Base-by-base conservation (phyloP, 805 yeast species). In the Candida bentonensis region DNA sequence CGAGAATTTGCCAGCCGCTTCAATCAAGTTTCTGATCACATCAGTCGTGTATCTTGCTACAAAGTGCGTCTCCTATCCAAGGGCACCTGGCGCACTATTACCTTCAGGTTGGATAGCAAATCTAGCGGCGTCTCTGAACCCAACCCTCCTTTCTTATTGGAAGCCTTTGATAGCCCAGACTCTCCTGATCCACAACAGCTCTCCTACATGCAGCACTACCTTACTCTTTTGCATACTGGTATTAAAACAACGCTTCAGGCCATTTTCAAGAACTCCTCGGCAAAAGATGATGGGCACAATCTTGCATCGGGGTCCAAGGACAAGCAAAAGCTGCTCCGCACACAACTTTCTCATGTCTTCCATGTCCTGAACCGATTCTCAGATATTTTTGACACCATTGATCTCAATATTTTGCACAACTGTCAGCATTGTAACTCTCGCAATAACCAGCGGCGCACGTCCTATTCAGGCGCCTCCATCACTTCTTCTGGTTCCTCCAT, bases 351-450 rank as follows among this genome's bases (percentile, higher is more conserved):
- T 5, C n/a, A 30, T 46, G 22, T 46, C 49, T 2, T 44, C 48
- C 17, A 46, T 50, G 40, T 50, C 17, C 44, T 46, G 25, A 51
- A 47, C 21, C 42, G 45, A 4, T 46, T 50, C 13, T 27, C 50
- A 11, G 41, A 47, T 4, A 51, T 51, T 39, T 56, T 70, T 4
- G 61, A 58, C 43, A 46, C 53, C 13, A 40, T 54, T 11, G 61
- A 58, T 41, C 45, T 60, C 22, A 47, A 55, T 46, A 43, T 43
- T 11, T 48, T 49, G 27, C 50, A 52, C 30, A 46, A 51, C 15
- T 44, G 49, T 28, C 33, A 47, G 11, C 23, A 9, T 22, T 22
- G 43, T 44, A 25, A 17, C 45, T n/a, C 42, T 39, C 28, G 39
- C 22, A 39, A 2, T 21, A 41, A 3, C 45, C 45, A 15, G 39